Evolutionary conservation across 1,139 yeast species (phyloP), one percentile per base, ranked within the genome.

Genomic region (Geotrichum fermentans): DNA sequence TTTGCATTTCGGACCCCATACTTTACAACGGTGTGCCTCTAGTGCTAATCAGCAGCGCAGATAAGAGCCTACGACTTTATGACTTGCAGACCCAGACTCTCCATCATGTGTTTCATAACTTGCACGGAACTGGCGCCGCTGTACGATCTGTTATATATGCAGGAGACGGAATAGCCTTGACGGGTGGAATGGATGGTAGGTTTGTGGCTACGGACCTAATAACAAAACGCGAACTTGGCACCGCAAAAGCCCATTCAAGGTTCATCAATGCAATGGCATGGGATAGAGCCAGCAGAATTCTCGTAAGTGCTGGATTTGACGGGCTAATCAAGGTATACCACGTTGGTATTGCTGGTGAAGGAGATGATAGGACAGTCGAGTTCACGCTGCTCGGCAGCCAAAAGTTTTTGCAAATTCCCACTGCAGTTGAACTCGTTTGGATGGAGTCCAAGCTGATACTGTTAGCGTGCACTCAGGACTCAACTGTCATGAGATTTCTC

Each of bases 161-260:
- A 3, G 46, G 46, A 3, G 22, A 35, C 1, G 48, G 45, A 2
- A 32, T 43, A 30, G 39, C 45, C 4, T 8, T 46, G 8, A 46
- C 49, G n/a, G 39, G 47, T 20, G 52, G 52, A 11, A 46, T 50
- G 50, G 50, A 50, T 34, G 52, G 52, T 17, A 26, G 36, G 16
- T 34, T 46, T 5, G 39, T 44, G 6, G 51, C 49, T 13, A 35
- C 48, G 10, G 47, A 51, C 14, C 14, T 51, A 24, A 43, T n/a
- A 2, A 44, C 44, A 18, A 37, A 41, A n/a, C 10, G 11, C n/a
- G 14, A 29, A 20, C 24, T 42, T 10, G 50, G 50, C 11, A 7
- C 26, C 7, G 41, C 10, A 26, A 38, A 35, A 14, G 51, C 46
- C 7, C 53, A 51, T 36, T 18, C 34, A 3, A 17, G 51, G 17